Conservation (phyloP, 1,284 basidiomycete genomes). For the Stereum hirsutum region DNA sequence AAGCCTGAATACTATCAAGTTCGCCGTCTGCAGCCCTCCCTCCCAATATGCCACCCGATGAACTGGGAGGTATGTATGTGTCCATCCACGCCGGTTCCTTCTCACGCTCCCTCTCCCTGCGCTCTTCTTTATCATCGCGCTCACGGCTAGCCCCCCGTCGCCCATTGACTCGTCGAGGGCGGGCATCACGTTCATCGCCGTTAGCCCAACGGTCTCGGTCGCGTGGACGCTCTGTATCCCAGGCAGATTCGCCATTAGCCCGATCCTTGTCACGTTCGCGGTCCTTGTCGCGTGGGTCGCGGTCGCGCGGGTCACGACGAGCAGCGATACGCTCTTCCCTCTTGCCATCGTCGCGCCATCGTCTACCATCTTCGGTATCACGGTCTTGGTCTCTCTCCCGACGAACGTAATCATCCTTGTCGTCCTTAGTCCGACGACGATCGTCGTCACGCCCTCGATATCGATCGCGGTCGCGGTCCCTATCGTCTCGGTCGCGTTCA, state of each 20-base stretch:
- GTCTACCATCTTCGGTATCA: constrained; percentile 54
- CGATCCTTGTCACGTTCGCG: constrained; percentile 17
- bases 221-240: constrained; percentile 20
- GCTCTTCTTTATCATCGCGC: constrained; percentile 42
- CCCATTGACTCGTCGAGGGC: constrained; percentile 44
- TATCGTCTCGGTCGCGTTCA: constrained; percentile 31
- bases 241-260: constrained; percentile 18
- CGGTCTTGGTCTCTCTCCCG: constrained; percentile 27
- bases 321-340: constrained; percentile 60
- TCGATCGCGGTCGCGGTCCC: constrained; percentile 30
- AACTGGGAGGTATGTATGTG: constrained; percentile 61
- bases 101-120: constrained; percentile 54
- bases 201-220: constrained; percentile 53
- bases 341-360: constrained; percentile 74
- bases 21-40: constrained; percentile 52
- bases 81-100: constrained; percentile 92
- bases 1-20: constrained; percentile 81
- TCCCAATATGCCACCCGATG: constrained; percentile 48
- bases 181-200: constrained; percentile 55
- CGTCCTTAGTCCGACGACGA: constrained; percentile 28
- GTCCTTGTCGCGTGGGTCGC: constrained; percentile 11
- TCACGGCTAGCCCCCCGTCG: constrained; percentile 41
- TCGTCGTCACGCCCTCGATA: constrained; percentile 31
- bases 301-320: constrained; percentile 38
- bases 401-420: constrained; percentile 26